Conservation (phyloP, 2,329 filamentous ascomycete genomes). For the Sclerotinia borealis region DNA sequence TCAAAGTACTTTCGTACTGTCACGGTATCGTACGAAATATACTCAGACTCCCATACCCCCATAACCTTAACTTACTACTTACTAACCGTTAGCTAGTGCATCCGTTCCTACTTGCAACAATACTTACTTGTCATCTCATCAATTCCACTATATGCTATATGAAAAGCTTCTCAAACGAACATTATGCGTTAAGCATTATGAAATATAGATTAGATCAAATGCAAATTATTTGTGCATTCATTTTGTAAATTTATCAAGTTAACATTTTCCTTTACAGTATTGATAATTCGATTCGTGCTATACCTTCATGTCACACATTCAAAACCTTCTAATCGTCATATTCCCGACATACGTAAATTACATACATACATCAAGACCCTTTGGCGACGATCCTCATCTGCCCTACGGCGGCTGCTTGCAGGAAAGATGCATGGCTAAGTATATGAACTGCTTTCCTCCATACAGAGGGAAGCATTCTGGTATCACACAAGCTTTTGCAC, state of each 20-base stretch:
- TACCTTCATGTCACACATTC: conserved; percentile 1
- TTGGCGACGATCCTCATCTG: conserved; percentile 22
- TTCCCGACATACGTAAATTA: neutral
- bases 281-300: neutral
- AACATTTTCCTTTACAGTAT: neutral
- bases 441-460: neutral
- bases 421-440: conserved; percentile 10
- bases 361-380: conserved; percentile 18
- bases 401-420: conserved; percentile 13
- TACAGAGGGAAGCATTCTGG: neutral
- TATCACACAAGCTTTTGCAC: neutral
- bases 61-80: conserved; percentile 1
- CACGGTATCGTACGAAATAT: neutral
- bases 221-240: too few species aligned
- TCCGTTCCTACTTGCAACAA: neutral
- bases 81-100: neutral
- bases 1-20: neutral
- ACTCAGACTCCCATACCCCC: neutral
- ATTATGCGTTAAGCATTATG: neutral
- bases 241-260: too few species aligned
- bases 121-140: conserved; percentile 1
- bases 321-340: neutral
- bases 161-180: neutral
- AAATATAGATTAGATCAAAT: neutral
- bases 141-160: neutral